phyloP scores from a whole-genome alignment of 176 grass and related monocot genomes.

The Oropetium thomaeum region DNA sequence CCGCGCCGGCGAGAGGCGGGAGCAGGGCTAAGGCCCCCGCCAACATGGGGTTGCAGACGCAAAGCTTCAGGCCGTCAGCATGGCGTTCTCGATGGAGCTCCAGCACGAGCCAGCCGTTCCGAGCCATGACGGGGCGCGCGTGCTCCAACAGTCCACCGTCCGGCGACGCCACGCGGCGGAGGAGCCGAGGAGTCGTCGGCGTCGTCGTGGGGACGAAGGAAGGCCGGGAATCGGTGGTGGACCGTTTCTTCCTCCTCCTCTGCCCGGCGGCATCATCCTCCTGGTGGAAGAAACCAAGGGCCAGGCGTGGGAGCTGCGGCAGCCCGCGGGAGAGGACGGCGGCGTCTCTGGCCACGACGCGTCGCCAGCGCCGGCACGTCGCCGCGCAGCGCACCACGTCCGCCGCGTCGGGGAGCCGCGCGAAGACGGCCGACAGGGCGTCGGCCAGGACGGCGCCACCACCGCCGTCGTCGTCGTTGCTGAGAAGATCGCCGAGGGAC shows the following conservation, averaged over 20 bases:
- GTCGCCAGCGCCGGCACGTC: neutral
- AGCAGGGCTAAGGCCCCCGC: neutral
- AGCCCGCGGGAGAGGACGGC: neutral
- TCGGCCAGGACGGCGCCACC: too few species aligned
- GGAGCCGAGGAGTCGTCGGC: neutral
- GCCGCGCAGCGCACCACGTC: neutral
- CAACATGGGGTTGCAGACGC: conserved; percentile 19
- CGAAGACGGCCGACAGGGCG: too few species aligned
- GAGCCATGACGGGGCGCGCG: neutral
- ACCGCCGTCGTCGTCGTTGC: too few species aligned
- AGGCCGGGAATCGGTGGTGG: neutral
- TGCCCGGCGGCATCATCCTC: too few species aligned
- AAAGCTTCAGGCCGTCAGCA: neutral
- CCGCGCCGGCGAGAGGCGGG: neutral
- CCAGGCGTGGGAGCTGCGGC: neutral
- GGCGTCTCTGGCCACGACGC: neutral
- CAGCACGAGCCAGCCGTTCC: conserved; percentile 1
- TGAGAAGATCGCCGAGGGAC: too few species aligned
- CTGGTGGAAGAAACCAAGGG: conserved; percentile 21
- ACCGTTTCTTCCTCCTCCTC: too few species aligned
- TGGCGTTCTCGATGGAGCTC: neutral
- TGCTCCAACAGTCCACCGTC: neutral
- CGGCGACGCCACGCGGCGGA: too few species aligned
- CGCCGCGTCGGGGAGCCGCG: too few species aligned
- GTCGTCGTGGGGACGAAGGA: neutral